A percentile compares a stretch with the other conserved stretches of the same genome.
Evolutionary conservation across 768 basidiomycete species (phyloP).

Genomic region (Podaxis sp.): DNA sequence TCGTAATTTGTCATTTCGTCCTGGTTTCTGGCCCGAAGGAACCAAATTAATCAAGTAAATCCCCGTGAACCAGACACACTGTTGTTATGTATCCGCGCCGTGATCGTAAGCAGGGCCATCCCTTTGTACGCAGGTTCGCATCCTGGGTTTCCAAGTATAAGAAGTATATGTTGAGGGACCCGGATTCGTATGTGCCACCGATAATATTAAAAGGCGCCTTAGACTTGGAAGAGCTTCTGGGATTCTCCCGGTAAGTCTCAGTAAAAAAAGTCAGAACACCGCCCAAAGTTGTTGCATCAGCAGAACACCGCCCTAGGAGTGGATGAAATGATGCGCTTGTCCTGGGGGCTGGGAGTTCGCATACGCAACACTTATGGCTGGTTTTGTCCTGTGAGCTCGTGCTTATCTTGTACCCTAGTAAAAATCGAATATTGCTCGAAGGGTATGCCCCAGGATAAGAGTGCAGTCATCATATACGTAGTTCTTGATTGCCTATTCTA

Average conservation of each 20-base stretch:
- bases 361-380: too few species aligned
- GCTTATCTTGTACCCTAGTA: neutral
- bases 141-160: neutral
- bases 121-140: neutral
- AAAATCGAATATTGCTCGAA: neutral
- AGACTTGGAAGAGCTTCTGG: neutral
- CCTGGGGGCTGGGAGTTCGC: too few species aligned
- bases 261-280: neutral
- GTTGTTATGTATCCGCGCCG: neutral
- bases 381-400: too few species aligned
- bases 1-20: conserved; percentile 5
- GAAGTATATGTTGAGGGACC: neutral
- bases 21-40: neutral
- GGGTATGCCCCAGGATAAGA: neutral
- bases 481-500: neutral
- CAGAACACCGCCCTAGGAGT: neutral
- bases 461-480: neutral
- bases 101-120: neutral
- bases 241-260: neutral
- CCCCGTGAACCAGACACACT: neutral
- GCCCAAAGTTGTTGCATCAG: neutral
- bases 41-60: neutral
- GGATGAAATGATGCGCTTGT: neutral
- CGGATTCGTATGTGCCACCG: neutral
- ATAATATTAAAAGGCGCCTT: neutral